Evolutionary conservation across 495 filamentous ascomycete genomes (phyloP).

Genomic region (Amniculicola lignicola): DNA sequence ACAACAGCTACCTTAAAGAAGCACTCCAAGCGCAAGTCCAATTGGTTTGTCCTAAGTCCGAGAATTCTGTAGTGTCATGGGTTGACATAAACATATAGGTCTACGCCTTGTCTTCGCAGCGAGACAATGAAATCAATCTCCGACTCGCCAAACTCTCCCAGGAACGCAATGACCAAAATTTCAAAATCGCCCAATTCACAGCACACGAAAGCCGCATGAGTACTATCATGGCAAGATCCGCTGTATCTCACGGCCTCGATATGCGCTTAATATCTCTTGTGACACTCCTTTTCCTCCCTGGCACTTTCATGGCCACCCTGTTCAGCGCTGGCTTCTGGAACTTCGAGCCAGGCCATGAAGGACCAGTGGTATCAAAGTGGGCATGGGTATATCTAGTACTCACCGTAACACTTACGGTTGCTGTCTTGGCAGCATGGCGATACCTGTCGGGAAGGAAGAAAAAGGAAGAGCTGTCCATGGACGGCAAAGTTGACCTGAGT

Average conservation of each 20-base stretch:
- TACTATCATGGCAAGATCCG: neutral
- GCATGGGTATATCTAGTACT: conserved; percentile 5
- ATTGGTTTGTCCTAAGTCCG: neutral
- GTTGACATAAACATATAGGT: conserved; percentile 1
- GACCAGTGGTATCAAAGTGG: conserved; percentile 1
- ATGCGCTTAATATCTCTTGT: conserved; percentile 8
- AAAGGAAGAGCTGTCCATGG: no score
- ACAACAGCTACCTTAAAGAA: neutral
- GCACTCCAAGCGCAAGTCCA: neutral
- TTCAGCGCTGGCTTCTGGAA: conserved; percentile 5
- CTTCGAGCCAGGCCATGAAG: neutral
- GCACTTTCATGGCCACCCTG: conserved; percentile 4
- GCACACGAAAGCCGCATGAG: neutral
- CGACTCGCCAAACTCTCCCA: no score
- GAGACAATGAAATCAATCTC: conserved; percentile 5
- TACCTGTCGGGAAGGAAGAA: no score
- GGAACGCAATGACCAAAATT: conserved; percentile 1
- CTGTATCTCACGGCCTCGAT: neutral
- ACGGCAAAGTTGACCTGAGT: no score
- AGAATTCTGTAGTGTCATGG: neutral
- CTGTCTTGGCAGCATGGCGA: conserved; percentile 31
- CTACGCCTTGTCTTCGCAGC: neutral
- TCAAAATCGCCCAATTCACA: neutral
- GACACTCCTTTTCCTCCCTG: conserved; percentile 10
- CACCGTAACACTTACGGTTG: neutral